Evolutionary conservation across 2,329 filamentous ascomycete genomes (phyloP), one percentile per base, ranked within the genome.

Genomic region (Xylariaceae sp.): DNA sequence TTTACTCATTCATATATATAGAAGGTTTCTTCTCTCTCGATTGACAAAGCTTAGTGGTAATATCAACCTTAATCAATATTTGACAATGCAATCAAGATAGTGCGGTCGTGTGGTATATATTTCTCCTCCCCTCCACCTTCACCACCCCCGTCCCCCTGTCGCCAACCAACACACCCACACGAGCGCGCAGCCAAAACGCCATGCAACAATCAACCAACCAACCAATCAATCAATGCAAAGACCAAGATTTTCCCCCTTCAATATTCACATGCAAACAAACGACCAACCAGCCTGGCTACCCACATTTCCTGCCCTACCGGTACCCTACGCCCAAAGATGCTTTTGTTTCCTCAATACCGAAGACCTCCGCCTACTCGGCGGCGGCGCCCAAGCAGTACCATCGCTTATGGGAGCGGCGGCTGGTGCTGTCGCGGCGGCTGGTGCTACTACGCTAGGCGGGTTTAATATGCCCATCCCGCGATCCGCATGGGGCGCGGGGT

Each of bases 311-410:
- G n/a, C n/a, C n/a, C n/a, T n/a, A n/a, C n/a, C n/a, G n/a, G n/a
- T 29, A 29, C 26, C 26, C 26, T 29, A 29, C 26, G 26, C 32
- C 32, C 7, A 37, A 14, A 12, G 32, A 10, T 37, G 32, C 9
- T 37, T 55, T 49, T 58, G 60, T 20, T 62, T 62, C 45, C 48
- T 51, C 12, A 62, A 52, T 40, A 62, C 57, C 42, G 60, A 60
- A 1, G 46, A 44, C 42, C 54, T 44, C 47, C n/a, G n/a, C n/a
- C n/a, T n/a, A n/a, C n/a, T n/a, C n/a, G n/a, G n/a, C n/a, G n/a
- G n/a, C n/a, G n/a, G n/a, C n/a, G n/a, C n/a, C n/a, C n/a, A n/a
- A n/a, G n/a, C n/a, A n/a, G n/a, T n/a, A n/a, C n/a, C n/a, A n/a
- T n/a, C n/a, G n/a, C n/a, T 43, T 18, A 44, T 14, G 0, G 52